Percentiles rank a stretch among this genome's conserved stretches.
phyloP scores from a whole-genome alignment of 2,329 filamentous ascomycete genomes.

The Monosporascus sp. region DNA sequence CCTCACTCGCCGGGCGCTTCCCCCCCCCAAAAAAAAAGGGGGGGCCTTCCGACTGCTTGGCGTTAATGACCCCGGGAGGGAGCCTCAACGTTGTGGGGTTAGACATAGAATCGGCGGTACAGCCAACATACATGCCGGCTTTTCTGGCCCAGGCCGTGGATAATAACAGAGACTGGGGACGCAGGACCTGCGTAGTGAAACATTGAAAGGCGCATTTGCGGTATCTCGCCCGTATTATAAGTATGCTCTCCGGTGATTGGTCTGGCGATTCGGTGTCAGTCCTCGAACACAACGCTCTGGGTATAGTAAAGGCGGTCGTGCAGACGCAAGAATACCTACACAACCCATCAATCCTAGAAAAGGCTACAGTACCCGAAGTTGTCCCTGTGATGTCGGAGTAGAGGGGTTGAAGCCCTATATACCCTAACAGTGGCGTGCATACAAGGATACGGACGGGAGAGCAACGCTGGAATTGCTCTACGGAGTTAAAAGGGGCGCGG shows the following conservation, averaged over 20 bases:
- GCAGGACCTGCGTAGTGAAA: constrained; percentile 11
- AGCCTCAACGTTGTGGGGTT: constrained; percentile 29
- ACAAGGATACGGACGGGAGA: no score
- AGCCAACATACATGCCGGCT: constrained; percentile 33
- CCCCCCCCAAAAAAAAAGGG: constrained; percentile 19
- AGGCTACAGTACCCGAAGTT: constrained; percentile 15
- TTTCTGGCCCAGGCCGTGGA: constrained; percentile 26
- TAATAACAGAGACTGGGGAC: constrained; percentile 9
- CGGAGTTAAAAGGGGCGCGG: no score
- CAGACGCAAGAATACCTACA: constrained; percentile 18
- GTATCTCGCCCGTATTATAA: constrained; percentile 23
- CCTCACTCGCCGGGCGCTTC: constrained; percentile 21
- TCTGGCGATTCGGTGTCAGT: constrained; percentile 14
- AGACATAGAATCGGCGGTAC: constrained; percentile 25
- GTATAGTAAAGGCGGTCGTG: constrained; percentile 19
- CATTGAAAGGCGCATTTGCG: no score
- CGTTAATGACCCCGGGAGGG: constrained; percentile 20
- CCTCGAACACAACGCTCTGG: constrained; percentile 23
- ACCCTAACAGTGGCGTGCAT: neutral
- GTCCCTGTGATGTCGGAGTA: constrained; percentile 1
- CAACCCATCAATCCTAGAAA: constrained; percentile 20
- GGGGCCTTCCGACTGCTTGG: constrained; percentile 24
- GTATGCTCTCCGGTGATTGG: constrained; percentile 4
- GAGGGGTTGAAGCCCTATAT: neutral
- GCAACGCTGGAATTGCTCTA: no score